phyloP scores from a whole-genome alignment of 192 early-diverging fungal genomes.

The Thamnidium elegans region DNA sequence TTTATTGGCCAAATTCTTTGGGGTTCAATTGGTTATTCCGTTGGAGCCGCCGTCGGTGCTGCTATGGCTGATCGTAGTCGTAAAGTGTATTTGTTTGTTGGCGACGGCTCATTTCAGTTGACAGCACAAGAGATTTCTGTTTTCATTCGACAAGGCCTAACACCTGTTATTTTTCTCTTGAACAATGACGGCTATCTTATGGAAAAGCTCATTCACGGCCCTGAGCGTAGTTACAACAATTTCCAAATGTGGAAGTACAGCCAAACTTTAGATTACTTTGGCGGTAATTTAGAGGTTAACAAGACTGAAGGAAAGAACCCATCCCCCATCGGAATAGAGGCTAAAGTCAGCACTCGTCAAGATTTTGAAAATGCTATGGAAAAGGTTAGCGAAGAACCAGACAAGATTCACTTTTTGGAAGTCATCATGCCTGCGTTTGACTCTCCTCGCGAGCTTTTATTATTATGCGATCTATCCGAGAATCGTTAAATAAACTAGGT shows the following conservation, averaged over 20 bases:
- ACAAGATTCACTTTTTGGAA: conserved; percentile 46
- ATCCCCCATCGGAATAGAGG: conserved; percentile 30
- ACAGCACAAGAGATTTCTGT: conserved; percentile 48
- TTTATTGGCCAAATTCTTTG: conserved; percentile 43
- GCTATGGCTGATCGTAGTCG: conserved; percentile 36
- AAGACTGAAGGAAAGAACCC: conserved; percentile 1
- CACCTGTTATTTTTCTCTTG: conserved; percentile 46
- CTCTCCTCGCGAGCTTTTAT: conserved; percentile 40
- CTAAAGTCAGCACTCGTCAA: conserved; percentile 19
- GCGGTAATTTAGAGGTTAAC: conserved; percentile 26
- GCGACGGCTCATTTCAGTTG: conserved; percentile 52
- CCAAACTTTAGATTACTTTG: conserved; percentile 45
- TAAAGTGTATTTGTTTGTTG: conserved; percentile 45
- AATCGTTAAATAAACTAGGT: conserved; percentile 9
- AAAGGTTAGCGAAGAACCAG: conserved; percentile 23
- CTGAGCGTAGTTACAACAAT: conserved; percentile 43
- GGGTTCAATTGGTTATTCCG: conserved; percentile 31
- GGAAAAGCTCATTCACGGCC: conserved; percentile 46
- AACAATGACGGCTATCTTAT: conserved; percentile 56
- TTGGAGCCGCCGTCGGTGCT: conserved; percentile 43
- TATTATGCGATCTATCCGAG: conserved; percentile 17
- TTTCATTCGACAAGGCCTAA: conserved; percentile 44
- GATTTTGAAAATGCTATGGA: conserved; percentile 41
- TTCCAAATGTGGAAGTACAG: conserved; percentile 47
- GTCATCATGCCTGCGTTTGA: conserved; percentile 44